These are phyloP conservation scores for Chlorociboria aeruginascens DNA, from an alignment of 495 filamentous ascomycete species.

Conservation along the genomic window DNA sequence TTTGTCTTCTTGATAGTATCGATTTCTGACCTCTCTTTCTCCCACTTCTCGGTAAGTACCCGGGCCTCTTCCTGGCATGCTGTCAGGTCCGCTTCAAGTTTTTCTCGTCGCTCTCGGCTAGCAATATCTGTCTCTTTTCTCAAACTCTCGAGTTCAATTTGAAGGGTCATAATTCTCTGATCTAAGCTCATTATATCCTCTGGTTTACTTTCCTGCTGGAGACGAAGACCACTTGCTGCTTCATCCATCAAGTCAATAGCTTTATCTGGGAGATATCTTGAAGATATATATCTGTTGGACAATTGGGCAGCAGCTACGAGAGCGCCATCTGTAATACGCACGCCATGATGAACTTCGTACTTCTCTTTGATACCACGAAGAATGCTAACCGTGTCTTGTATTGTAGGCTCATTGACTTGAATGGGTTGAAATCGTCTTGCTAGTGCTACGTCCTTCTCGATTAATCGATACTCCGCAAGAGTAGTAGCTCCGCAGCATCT, in stretches of 20 bases:
- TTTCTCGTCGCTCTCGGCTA: conserved; percentile 78
- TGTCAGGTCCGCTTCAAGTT: conserved; percentile 64
- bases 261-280: conserved; percentile 65
- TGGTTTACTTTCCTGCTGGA: conserved; percentile 95
- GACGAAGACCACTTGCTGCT: conserved; percentile 74
- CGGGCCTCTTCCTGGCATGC: conserved; percentile 57
- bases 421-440: conserved; percentile 93
- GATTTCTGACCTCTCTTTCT: conserved; percentile 78
- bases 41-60: conserved; percentile 67
- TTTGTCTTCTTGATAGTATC: conserved; percentile 76
- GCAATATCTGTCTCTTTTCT: conserved; percentile 87
- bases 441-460: conserved; percentile 93
- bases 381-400: conserved; percentile 90
- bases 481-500: conserved; percentile 87
- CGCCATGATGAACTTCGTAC: conserved; percentile 93
- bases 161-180: conserved; percentile 90
- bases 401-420: conserved; percentile 73
- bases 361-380: conserved; percentile 92
- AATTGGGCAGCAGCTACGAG: conserved; percentile 85
- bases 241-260: conserved; percentile 96
- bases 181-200: conserved; percentile 86
- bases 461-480: conserved; percentile 76
- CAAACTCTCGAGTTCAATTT: conserved; percentile 92
- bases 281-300: conserved; percentile 92
- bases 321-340: conserved; percentile 85